Evolutionary conservation across 2,329 filamentous ascomycete species (phyloP), one percentile per base, ranked within the genome.

Genomic region (Tolypocladium tundrense): DNA sequence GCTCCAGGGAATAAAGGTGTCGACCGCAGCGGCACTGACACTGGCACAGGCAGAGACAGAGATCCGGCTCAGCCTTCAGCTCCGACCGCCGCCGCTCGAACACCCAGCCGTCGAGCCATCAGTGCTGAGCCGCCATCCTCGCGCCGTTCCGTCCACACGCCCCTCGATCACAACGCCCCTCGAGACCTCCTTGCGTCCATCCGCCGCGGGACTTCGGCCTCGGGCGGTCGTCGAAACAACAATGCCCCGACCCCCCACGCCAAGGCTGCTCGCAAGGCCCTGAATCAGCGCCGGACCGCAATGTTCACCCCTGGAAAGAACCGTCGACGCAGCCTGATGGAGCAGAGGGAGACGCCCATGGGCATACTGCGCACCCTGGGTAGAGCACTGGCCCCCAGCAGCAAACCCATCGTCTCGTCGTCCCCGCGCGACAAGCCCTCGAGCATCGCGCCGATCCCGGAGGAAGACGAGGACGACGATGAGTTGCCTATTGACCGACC

Each of bases 241-340:
- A 74, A 76, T 68, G 73, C 74, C 14, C 73, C 77, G 3, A 87
- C 84, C 21, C 84, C 84, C 0, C 84, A 87, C 66, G 83, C 80
- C 53, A 80, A 79, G 63, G 84, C 83, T 13, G 84, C 84, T 50
- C 79, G 78, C 53, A 76, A 80, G 52, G 79, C 83, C 39, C 75
- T 86, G 56, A 78, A 85, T 62, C 77, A 80, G 61, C 81, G 84
- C 6, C 79, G 84, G 48, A 79, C 80, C 3, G 81, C 81, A 53
- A 73, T 84, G 53, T 78, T 85, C 60, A 87, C 84, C 0, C 84
- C 84, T 0, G 83, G 82, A 21, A 79, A 79, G 61, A 78, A 78
- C 56, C 77, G 80, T 24, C 76, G 84, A n/a, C 78, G 78, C 63
- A 86, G 83, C 65, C 66, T 80, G 55, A 78, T 79, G 62, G 78